phyloP scores from a whole-genome alignment of 148 eudicot genomes.

The Chenopodium berlandieri region DNA sequence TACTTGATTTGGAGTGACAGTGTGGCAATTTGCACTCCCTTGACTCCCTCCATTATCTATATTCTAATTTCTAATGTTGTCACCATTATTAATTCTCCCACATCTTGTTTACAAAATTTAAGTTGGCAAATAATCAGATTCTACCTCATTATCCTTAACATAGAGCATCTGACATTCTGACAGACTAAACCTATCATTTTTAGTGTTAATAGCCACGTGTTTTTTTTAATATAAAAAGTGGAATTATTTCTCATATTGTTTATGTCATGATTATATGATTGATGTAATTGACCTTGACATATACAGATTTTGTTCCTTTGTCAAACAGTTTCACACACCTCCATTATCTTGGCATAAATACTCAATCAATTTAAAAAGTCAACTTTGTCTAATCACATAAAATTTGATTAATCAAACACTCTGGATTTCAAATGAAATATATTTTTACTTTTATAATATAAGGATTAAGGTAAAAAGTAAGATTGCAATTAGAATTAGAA shows the following conservation, averaged over 20 bases:
- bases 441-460: not conserved
- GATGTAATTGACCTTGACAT: conserved; percentile 4
- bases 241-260: not conserved
- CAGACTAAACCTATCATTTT: conserved; percentile 4
- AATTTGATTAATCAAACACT: not conserved
- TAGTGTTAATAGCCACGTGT: conserved; percentile 1
- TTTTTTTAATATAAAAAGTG: not conserved
- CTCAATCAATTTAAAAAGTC: not conserved
- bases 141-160: conserved; percentile 7
- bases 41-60: conserved; percentile 2
- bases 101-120: not conserved
- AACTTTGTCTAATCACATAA: conserved; percentile 10
- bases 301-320: not conserved
- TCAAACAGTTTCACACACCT: conserved; percentile 6
- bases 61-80: not conserved
- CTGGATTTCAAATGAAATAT: not conserved
- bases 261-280: not conserved
- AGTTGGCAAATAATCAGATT: conserved; percentile 3
- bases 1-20: not conserved
- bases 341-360: not conserved
- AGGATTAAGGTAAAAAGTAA: not conserved
- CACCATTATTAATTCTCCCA: not conserved
- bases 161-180: conserved; percentile 17
- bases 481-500: conserved; percentile 31
- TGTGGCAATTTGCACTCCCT: not conserved